Base-by-base conservation (phyloP, 169 alveolate species). In the Eimeria zaria region DNA sequence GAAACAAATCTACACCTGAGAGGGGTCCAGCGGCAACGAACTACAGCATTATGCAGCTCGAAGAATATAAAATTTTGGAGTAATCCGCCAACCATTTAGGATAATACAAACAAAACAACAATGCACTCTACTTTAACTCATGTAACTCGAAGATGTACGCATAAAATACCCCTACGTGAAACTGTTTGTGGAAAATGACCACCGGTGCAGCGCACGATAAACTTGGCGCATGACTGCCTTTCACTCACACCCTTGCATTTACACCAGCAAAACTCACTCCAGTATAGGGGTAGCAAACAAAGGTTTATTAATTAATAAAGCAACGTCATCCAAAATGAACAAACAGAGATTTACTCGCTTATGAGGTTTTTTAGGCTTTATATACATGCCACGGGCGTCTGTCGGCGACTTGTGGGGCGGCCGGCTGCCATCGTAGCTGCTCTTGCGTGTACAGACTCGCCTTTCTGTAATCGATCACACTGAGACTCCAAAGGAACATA, bases 11-110 rank as follows among this genome's bases (percentile, higher is more conserved):
- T 20, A 14, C 60, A 53, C 44, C 41, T n/a, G 36, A 20, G 1
- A 41, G 74, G 24, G 74, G 74, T 64, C 74, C 74, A n/a, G n/a
- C 74, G 74, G 14, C 74, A n/a, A 64, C 74, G 74, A n/a, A n/a
- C 24, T 64, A 0, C 74, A 20, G n/a, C 12, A 1, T n/a, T 64
- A 0, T 8, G 74, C 74, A 41, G 74, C 74, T 2, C 8, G 41
- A 6, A 27, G 7, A n/a, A 64, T 24, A 41, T 12, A 12, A 24
- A 24, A 64, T n/a, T 64, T 18, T 24, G 74, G 1, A n/a, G 41
- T 0, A 41, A 11, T n/a, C 6, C 14, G 20, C 16, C 74, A 24
- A 36, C 1, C 16, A 1, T 20, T 27, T n/a, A 12, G n/a, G 36
- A 41, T 18, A 0, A 18, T 3, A 27, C 44, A n/a, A 7, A n/a